Evolutionary conservation across 2,329 filamentous ascomycete species (phyloP), one percentile per base, ranked within the genome.

Genomic region (Fusarium brevicatenulatum): DNA sequence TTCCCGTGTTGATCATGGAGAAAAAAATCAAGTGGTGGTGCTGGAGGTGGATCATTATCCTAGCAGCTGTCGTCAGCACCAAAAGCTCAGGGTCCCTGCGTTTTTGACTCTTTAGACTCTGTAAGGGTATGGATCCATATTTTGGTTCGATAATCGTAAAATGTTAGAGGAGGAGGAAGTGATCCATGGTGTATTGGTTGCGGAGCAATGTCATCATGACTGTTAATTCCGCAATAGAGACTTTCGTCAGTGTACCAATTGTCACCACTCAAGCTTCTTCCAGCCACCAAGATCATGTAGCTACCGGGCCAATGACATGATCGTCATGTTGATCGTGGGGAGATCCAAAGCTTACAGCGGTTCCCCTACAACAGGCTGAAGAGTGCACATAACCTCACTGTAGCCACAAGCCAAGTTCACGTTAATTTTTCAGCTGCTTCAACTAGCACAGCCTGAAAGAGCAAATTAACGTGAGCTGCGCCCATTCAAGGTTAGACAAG

Each of bases 11-110:
- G 61, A 76, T 66, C 63, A 63, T 43, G 42, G 66, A 42, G 43
- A 50, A 34, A 70, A 52, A 68, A 57, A 13, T 55, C 57, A 47
- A 63, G 58, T 64, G 70, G 64, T 64, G 61, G 68, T 72, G 37
- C 59, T 67, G 66, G 64, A 65, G 66, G 61, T 62, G 60, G 71
- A 53, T 49, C 64, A 43, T 28, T 43, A 68, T 66, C 68, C 66
- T 23, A 58, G 71, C 54, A 67, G 65, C 66, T 76, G 75, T 77
- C 75, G 75, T 77, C 71, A 77, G 75, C 75, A 72, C 55, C 65
- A 67, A 65, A 57, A 50, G 46, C 49, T 68, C 58, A 68, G 58
- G 72, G 68, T 64, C 73, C 46, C 67, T 53, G 49, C 63, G 50
- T 52, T 63, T 63, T 56, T 49, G 46, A 44, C 25, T 52, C 18